These are phyloP conservation scores for Pelargonium australe DNA, from an alignment of 441 rosid genomes.

Conservation along the genomic window DNA sequence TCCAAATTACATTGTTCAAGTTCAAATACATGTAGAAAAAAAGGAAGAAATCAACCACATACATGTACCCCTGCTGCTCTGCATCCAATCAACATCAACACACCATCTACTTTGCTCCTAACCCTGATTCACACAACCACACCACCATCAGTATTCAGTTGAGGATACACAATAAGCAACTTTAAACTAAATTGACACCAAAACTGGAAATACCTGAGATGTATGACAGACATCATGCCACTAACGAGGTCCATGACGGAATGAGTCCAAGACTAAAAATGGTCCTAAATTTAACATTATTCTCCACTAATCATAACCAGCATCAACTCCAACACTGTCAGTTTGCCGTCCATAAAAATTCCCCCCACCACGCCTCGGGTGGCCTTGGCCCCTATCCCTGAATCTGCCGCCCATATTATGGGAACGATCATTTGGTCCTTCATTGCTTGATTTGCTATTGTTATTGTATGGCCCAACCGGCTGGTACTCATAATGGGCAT, in stretches of 20 bases:
- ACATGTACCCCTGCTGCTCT: conserved; percentile 16
- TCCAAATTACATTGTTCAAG: conserved; percentile 28
- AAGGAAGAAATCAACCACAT: conserved; percentile 25
- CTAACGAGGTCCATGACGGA: conserved; percentile 14
- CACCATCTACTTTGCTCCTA: conserved; percentile 28
- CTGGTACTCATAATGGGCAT: conserved; percentile 66
- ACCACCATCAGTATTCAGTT: conserved; percentile 26
- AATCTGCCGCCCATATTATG: conserved; percentile 48
- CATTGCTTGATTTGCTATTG: conserved; percentile 35
- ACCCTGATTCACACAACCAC: conserved; percentile 30
- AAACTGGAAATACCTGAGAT: conserved; percentile 30
- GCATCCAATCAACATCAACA: conserved; percentile 13
- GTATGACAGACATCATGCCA: conserved; percentile 20
- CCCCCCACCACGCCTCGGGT: conserved; percentile 55
- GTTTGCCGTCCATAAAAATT: conserved; percentile 43
- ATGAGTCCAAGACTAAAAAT: conserved; percentile 16
- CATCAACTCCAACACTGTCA: conserved; percentile 38
- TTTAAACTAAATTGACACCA: conserved; percentile 22
- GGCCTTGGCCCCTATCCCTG: conserved; percentile 63
- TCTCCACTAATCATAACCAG: conserved; percentile 36
- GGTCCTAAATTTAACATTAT: conserved; percentile 17
- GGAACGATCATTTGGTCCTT: conserved; percentile 47
- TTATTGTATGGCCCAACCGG: conserved; percentile 59
- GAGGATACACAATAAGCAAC: conserved; percentile 18
- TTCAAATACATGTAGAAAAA: conserved; percentile 26